A percentile compares a stretch with the other conserved stretches of the same genome.
Evolutionary conservation across 345 rosid genomes (phyloP).

Genomic region (Alliaria petiolata): DNA sequence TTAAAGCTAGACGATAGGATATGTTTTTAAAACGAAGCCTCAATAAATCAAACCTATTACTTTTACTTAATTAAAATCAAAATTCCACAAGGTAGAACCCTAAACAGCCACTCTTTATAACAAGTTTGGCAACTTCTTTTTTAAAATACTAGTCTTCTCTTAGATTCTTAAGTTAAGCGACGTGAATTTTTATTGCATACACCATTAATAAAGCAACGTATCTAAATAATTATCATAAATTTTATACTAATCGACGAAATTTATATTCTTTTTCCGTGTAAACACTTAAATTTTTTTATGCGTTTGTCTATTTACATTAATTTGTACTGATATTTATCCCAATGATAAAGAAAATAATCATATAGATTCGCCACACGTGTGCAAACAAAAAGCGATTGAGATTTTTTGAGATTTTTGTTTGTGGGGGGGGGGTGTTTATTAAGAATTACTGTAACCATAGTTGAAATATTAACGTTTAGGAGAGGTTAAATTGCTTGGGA

Average conservation of each 20-base stretch:
- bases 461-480: conserved; percentile 14
- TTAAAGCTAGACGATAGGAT: neutral
- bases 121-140: neutral
- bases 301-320: too few relatives aligned
- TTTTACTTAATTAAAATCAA: neutral
- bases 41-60: neutral
- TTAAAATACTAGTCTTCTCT: neutral
- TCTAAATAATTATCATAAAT: neutral
- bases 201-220: too few relatives aligned
- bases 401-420: neutral
- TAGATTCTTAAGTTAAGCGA: too few relatives aligned
- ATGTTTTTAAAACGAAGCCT: neutral
- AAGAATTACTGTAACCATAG: neutral
- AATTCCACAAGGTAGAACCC: neutral
- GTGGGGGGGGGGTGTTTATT: neutral
- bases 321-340: neutral
- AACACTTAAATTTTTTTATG: neutral
- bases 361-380: neutral
- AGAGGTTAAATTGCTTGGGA: conserved; percentile 52
- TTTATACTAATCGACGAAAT: neutral
- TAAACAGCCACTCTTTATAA: neutral
- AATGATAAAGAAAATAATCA: neutral
- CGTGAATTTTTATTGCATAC: too few relatives aligned
- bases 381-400: neutral
- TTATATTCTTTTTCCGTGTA: neutral